A percentile compares a stretch with the other conserved stretches of the same genome.
Evolutionary conservation across 1,139 yeast genomes (phyloP).

Genomic region (Protomyces inouyei): DNA sequence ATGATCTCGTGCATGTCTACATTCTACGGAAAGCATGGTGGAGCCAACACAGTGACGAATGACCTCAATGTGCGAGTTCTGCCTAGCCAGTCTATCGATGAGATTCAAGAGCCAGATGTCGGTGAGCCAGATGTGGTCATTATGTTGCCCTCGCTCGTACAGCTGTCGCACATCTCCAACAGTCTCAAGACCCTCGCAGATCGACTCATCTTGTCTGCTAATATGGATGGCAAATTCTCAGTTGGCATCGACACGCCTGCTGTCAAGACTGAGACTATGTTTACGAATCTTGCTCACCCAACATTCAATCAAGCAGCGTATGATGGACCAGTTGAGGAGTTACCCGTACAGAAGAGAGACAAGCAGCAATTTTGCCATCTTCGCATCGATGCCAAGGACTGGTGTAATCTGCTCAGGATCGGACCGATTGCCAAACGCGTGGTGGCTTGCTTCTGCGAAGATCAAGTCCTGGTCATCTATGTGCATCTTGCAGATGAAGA

Average conservation of each 20-base stretch:
- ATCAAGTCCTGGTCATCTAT: conserved; percentile 38
- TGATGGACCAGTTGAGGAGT: conserved; percentile 27
- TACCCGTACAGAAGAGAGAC: conserved; percentile 25
- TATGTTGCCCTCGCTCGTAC: conserved; percentile 33
- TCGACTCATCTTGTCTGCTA: conserved; percentile 35
- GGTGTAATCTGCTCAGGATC: conserved; percentile 38
- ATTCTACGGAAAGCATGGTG: conserved; percentile 26
- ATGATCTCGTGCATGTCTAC: conserved; percentile 28
- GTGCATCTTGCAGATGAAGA: conserved; percentile 38
- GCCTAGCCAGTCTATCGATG: conserved; percentile 22
- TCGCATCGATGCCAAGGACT: conserved; percentile 38
- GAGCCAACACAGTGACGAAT: conserved; percentile 29
- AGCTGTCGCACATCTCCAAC: conserved; percentile 34
- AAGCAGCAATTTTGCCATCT: conserved; percentile 32
- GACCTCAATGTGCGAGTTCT: conserved; percentile 29
- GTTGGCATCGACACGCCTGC: conserved; percentile 36
- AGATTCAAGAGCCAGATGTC: conserved; percentile 35
- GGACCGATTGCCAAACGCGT: conserved; percentile 36
- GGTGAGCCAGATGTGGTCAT: conserved; percentile 35
- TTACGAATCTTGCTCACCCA: conserved; percentile 36
- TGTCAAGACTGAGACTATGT: conserved; percentile 36
- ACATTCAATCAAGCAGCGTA: conserved; percentile 30
- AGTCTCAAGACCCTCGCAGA: conserved; percentile 35
- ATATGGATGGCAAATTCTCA: conserved; percentile 35
- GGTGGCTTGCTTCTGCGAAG: conserved; percentile 39